Conservation (phyloP, 768 basidiomycete species). For the Rhizopogon vinicolor region DNA sequence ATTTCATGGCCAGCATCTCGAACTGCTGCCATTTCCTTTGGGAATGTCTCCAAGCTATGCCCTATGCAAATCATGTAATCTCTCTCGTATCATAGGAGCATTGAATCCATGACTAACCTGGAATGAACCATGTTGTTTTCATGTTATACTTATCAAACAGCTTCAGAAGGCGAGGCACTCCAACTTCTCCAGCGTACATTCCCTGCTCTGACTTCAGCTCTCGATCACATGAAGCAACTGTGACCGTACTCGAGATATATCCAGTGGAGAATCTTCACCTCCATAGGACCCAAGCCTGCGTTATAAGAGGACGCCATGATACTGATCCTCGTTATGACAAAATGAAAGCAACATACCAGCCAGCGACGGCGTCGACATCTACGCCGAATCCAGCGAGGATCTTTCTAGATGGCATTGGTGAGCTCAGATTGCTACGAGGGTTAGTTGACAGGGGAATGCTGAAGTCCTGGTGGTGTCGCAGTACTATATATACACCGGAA, state of each 20-base stretch:
- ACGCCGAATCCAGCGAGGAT: slow-evolving; percentile 59
- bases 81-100: not conserved
- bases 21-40: slow-evolving; percentile 62
- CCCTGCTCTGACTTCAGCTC: slow-evolving; percentile 30
- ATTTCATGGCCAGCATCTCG: slow-evolving; percentile 74
- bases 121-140: slow-evolving; percentile 70
- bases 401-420: slow-evolving; percentile 41
- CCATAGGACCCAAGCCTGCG: slow-evolving; percentile 68
- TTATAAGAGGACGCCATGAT: not conserved
- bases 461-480: not conserved
- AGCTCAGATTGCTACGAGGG: not conserved
- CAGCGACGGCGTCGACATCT: slow-evolving; percentile 70
- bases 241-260: slow-evolving; percentile 52
- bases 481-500: not conserved
- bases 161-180: slow-evolving; percentile 59
- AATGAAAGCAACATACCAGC: slow-evolving; percentile 39
- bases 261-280: slow-evolving; percentile 63
- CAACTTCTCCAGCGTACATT: slow-evolving; percentile 71
- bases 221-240: not conserved
- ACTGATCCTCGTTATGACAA: not conserved
- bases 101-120: slow-evolving; percentile 32
- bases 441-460: not conserved
- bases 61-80: slow-evolving; percentile 29
- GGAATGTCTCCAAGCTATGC: slow-evolving; percentile 74
- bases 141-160: slow-evolving; percentile 62